Percentiles rank a stretch among this genome's conserved stretches.
Conservation (phyloP, 352 stramenopile species). For the Phytophthora megakarya region DNA sequence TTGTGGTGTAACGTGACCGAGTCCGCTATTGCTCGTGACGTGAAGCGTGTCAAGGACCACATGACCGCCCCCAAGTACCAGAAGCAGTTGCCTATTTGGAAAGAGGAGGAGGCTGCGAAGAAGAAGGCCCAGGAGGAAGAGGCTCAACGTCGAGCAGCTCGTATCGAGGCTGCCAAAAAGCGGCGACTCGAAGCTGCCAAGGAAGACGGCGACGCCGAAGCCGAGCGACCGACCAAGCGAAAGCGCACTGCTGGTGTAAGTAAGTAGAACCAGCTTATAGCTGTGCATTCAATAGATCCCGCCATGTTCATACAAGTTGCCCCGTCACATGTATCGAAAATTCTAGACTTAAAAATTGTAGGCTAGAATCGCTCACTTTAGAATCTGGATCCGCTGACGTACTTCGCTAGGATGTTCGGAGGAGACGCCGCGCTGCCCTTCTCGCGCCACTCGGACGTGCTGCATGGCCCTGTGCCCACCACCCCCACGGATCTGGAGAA, state of each 20-base stretch:
- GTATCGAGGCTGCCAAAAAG: constrained; percentile 39
- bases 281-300: constrained; percentile 26
- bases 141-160: constrained; percentile 27
- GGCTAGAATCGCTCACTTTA: constrained; percentile 5
- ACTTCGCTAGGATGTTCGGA: constrained; percentile 58
- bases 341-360: constrained; percentile 17
- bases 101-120: constrained; percentile 48
- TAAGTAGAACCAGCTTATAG: constrained; percentile 28
- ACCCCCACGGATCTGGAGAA: constrained; percentile 55
- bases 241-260: constrained; percentile 18
- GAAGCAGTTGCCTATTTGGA: constrained; percentile 60
- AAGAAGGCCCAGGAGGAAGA: constrained; percentile 42
- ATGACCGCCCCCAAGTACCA: constrained; percentile 57
- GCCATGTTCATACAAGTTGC: constrained; percentile 4
- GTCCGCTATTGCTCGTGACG: constrained; percentile 52
- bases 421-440: constrained; percentile 73
- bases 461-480: constrained; percentile 55
- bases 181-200: constrained; percentile 32
- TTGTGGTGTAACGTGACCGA: constrained; percentile 76
- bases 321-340: constrained; percentile 26
- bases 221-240: constrained; percentile 27
- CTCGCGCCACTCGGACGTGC: constrained; percentile 82
- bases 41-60: constrained; percentile 58
- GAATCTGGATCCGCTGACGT: constrained; percentile 1
- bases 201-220: background rate